Evolutionary conservation across 2,329 filamentous ascomycete species (phyloP), one percentile per base, ranked within the genome.

Genomic region (Achaetomium macrosporum): DNA sequence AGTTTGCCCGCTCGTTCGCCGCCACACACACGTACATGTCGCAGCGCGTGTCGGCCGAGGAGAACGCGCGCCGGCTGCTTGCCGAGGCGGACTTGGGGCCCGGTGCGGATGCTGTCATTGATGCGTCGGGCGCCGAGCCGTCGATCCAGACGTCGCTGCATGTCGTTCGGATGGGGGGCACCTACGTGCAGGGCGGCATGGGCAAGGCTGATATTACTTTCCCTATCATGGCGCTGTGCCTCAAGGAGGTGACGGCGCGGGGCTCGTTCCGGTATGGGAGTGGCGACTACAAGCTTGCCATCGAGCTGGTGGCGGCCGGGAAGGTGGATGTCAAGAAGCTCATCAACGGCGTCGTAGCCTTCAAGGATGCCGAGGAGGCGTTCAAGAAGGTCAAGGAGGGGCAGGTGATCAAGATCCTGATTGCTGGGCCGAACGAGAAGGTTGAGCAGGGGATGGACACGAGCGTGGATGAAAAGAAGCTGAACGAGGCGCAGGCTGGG

Each of bases 191-290:
- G 73, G 89, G 84, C 55, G 91, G 91, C 51, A 95, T 96, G 90
- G 92, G 92, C 65, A 87, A 86, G 67, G 71, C 83, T 37, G 88
- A 96, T 65, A 91, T 96, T 68, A 87, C 72, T 9, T 96, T 96
- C 75, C 92, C 92, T 47, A 95, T 97, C 68, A 88, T 92, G 81
- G 86, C 88, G 5, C 77, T 95, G 66, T 95, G 90, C 69, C 78
- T 84, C 47, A 96, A 96, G 74, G 92, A 97, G 75, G 76, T 96
- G 47, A 95, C 85, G 11, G 79, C 88, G 43, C 88, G 86, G 66
- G 92, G 92, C 19, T 91, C 85, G 57, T 97, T 97, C 78, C 82
- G 92, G 37, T 97, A 97, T 70, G 85, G 85, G 3, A 81, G 83
- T 50, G 91, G 91, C 17, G 92, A 96, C 70, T 97, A 96, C 71